Base-by-base conservation (phyloP, 306 rosid species). In the Quercus glauca region DNA sequence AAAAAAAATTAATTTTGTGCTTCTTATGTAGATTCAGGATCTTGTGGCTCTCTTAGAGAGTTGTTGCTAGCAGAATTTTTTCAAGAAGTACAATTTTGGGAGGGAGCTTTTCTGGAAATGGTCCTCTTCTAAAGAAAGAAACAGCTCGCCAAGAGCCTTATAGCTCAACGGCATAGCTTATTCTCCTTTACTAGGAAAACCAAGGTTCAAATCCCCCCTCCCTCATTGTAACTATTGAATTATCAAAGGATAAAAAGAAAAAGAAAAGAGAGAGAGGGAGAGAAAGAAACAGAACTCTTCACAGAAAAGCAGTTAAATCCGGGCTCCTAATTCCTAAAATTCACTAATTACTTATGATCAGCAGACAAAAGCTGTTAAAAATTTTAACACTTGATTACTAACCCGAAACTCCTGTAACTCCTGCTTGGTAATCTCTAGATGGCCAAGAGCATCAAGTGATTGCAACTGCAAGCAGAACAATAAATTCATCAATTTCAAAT, bases 361-460 rank as follows among this genome's bases (percentile, higher is more conserved):
- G 33, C 26, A 80, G 51, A 19, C 64, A 70, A 17, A 23, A 67
- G 69, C 71, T 3, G 28, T 83, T 29, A 15, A 61, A 73, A 74
- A 74, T 55, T 75, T 13, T 26, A 45, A 31, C 29, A 80, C 74
- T 43, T 59, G 71, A 15, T 58, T 20, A 65, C 90, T 82, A 71
- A 94, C 97, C 97, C 63, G 84, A 37, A 33, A 85, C 33, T 64
- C 85, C 45, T 76, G 83, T 78, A 91, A 73, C 69, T 90, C 92
- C 78, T 85, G 88, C 91, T 79, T 76, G 6, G 82, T 76, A 43
- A 88, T 82, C 86, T 88, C 97, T 85, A 92, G 75, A 51, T 76
- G 83, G 71, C 93, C 92, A 67, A 94, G 87, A 55, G 91, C 83
- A 67, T 80, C 86, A 74, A 85, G 87, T 59, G 98, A 91, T 85